Conservation (phyloP, 1,139 yeast species). For the Groenewaldozyma auringiensis region DNA sequence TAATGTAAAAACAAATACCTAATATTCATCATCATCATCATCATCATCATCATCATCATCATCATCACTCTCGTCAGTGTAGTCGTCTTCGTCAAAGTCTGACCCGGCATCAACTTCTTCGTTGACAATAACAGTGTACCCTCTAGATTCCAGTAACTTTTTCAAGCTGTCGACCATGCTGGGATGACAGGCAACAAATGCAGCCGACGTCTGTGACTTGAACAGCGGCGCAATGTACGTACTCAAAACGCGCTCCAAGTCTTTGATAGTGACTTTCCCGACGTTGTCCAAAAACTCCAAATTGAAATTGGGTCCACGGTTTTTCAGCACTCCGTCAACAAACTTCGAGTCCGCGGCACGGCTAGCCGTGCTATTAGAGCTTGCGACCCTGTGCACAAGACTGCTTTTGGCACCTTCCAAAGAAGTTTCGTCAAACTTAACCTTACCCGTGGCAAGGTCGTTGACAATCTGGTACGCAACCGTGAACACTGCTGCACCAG, state of each 20-base stretch:
- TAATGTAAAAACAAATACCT: too few relatives aligned
- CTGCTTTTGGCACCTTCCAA: conserved; percentile 70
- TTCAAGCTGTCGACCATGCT: conserved; percentile 46
- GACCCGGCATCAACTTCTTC: conserved; percentile 26
- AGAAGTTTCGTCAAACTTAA: conserved; percentile 48
- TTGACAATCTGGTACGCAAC: conserved; percentile 63
- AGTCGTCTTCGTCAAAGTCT: conserved; percentile 13
- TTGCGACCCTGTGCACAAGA: conserved; percentile 64
- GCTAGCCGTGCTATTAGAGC: conserved; percentile 45
- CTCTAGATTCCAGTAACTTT: conserved; percentile 43
- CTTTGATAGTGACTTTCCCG: conserved; percentile 43
- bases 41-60: conserved; percentile 10
- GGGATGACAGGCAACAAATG: conserved; percentile 71
- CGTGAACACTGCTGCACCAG: conserved; percentile 53
- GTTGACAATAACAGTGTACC: conserved; percentile 50
- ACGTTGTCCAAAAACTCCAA: conserved; percentile 29
- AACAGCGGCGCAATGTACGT: conserved; percentile 49
- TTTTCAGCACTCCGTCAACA: conserved; percentile 55
- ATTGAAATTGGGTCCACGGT: conserved; percentile 62
- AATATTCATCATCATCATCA: background rate
- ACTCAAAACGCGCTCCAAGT: conserved; percentile 48
- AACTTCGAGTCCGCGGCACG: conserved; percentile 63
- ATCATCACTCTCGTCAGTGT: conserved; percentile 11
- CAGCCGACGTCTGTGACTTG: conserved; percentile 44
- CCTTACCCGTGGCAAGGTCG: conserved; percentile 48